Percentiles rank a stretch among this genome's conserved stretches.
Evolutionary conservation across 768 basidiomycete genomes (phyloP).

Genomic region (Tulasnella sp.): DNA sequence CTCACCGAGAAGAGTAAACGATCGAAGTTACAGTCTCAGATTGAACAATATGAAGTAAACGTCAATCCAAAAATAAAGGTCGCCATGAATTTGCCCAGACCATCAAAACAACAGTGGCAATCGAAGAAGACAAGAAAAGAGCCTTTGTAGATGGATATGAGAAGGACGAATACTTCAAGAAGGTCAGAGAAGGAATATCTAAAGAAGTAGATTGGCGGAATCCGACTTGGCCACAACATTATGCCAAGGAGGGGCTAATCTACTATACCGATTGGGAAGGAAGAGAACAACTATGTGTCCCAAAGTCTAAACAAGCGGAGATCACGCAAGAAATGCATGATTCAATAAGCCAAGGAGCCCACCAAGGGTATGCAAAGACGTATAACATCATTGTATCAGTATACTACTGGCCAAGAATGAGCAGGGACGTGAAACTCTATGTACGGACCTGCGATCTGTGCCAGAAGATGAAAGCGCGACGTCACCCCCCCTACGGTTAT

Average conservation of each 20-base stretch:
- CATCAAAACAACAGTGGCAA: no score
- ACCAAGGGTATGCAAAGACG: constrained; percentile 22
- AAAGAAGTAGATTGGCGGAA: no score
- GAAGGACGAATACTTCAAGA: no score
- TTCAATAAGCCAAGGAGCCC: constrained; percentile 21
- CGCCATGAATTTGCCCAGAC: no score
- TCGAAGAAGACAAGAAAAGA: no score
- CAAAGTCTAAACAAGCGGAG: constrained; percentile 11
- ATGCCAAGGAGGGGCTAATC: constrained; percentile 15
- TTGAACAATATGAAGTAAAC: no score
- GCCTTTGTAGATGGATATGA: no score
- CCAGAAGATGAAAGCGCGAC: constrained; percentile 10
- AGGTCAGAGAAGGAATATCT: no score
- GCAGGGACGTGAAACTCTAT: constrained; percentile 19
- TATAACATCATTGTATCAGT: constrained; percentile 19
- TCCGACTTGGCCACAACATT: no score
- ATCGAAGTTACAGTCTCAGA: no score
- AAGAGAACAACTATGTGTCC: constrained; percentile 24
- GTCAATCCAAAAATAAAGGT: no score
- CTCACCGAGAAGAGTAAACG: no score
- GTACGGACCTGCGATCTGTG: constrained; percentile 12
- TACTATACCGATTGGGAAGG: constrained; percentile 23
- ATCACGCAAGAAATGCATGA: constrained; percentile 24
- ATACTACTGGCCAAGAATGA: constrained; percentile 29
- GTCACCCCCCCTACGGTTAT: not conserved